Conservation (phyloP, 2,329 filamentous ascomycete genomes). For the Pseudohalonectria lignicola region DNA sequence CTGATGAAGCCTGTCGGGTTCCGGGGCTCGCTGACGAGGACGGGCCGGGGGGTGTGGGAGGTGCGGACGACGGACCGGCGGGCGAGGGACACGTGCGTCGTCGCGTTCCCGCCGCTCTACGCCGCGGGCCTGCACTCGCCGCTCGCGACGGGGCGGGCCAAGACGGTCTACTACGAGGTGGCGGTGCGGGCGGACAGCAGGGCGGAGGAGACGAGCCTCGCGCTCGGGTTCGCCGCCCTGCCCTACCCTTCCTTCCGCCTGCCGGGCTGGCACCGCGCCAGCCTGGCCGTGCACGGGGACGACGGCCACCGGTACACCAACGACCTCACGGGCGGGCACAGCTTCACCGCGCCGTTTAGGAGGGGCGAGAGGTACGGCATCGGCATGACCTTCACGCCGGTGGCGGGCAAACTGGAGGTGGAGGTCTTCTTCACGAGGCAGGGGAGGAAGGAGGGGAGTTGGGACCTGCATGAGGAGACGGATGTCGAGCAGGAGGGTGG, state of each 20-base stretch:
- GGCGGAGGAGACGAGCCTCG: constrained; percentile 36
- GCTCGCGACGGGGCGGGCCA: constrained; percentile 18
- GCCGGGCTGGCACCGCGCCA: constrained; percentile 71
- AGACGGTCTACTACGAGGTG: constrained; percentile 65
- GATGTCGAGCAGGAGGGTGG: constrained; percentile 51
- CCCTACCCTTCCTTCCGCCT: constrained; percentile 70
- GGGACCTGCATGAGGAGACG: constrained; percentile 66
- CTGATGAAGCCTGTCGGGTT: constrained; percentile 40
- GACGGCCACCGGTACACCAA: constrained; percentile 70
- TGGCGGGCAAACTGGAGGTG: constrained; percentile 26
- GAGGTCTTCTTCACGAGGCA: constrained; percentile 63
- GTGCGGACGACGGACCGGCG: constrained; percentile 24
- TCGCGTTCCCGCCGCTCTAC: constrained; percentile 61
- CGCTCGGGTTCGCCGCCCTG: constrained; percentile 59
- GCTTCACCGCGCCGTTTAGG: constrained; percentile 55
- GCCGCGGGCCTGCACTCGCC: constrained; percentile 48
- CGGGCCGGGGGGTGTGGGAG: constrained; percentile 40
- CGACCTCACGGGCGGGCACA: constrained; percentile 60
- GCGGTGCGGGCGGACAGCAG: constrained; percentile 33
- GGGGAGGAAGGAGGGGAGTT: constrained; percentile 46
- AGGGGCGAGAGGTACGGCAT: constrained; percentile 58
- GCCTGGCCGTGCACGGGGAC: constrained; percentile 67
- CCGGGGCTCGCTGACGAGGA: constrained; percentile 31
- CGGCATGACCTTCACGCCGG: constrained; percentile 51
- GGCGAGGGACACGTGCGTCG: constrained; percentile 50